These are phyloP conservation scores for Podospora pseudocomata DNA, from an alignment of 495 filamentous ascomycete genomes.

Conservation along the genomic window DNA sequence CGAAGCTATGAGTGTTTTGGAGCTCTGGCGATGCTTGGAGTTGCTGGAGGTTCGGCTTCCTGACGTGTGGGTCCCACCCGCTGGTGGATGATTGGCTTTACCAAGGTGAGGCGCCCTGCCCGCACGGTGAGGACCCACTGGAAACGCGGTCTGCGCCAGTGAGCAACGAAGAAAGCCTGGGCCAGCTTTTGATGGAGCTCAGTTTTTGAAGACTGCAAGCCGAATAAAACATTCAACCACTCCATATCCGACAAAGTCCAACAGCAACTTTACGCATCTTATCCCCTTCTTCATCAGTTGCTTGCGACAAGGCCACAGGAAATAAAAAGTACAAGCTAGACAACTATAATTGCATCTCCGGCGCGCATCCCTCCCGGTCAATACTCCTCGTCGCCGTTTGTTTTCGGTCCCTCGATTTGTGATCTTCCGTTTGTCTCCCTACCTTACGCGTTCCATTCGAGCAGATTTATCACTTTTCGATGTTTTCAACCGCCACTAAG, in stretches of 20 bases:
- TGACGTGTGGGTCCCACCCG: conserved; percentile 22
- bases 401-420: not conserved
- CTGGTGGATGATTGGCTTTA: conserved; percentile 22
- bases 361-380: not conserved
- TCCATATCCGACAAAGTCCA: conserved; percentile 6
- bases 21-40: conserved; percentile 18
- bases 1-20: conserved; percentile 32
- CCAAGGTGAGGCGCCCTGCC: conserved; percentile 9
- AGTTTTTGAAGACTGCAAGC: conserved; percentile 3
- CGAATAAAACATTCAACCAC: not conserved
- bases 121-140: not conserved
- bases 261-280: not conserved
- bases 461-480: conserved; percentile 2
- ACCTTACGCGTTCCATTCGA: not conserved
- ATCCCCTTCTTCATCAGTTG: not conserved
- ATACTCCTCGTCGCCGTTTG: not conserved
- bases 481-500: conserved; percentile 21
- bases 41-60: conserved; percentile 31
- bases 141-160: not conserved
- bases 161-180: not conserved
- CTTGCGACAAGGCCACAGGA: not conserved
- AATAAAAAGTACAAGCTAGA: not conserved
- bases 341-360: not conserved
- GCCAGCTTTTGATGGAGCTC: conserved; percentile 2
- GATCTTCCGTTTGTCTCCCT: not conserved